Evolutionary conservation across 306 rosid genomes (phyloP).

Genomic region (Lathyrus oleraceus): DNA sequence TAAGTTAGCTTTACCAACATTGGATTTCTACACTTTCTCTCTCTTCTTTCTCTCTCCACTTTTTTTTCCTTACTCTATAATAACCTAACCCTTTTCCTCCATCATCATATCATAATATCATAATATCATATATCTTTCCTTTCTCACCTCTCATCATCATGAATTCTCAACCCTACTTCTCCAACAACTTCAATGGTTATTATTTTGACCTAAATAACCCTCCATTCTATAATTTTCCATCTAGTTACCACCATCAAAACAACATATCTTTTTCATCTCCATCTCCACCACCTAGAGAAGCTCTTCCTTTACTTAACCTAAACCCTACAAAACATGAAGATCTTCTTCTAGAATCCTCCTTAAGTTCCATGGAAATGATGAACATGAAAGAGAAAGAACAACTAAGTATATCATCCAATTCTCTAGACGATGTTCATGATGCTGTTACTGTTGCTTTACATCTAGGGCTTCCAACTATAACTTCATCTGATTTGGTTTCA

Average conservation of each 20-base stretch:
- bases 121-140: not conserved
- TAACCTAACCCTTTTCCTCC: constrained; percentile 49
- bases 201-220: constrained; percentile 56
- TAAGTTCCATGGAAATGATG: constrained; percentile 37
- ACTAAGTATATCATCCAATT: constrained; percentile 27
- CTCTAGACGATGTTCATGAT: constrained; percentile 31
- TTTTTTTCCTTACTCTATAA: constrained; percentile 32
- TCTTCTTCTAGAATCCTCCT: constrained; percentile 40
- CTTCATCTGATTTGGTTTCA: constrained; percentile 54
- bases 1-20: constrained; percentile 52
- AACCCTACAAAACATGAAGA: constrained; percentile 51
- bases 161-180: constrained; percentile 57
- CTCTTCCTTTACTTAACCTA: constrained; percentile 71
- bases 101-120: constrained; percentile 14
- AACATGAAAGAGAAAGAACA: constrained; percentile 33
- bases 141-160: constrained; percentile 45
- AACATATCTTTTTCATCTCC: constrained; percentile 38
- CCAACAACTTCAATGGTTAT: constrained; percentile 50
- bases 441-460: constrained; percentile 76
- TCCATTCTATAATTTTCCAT: constrained; percentile 40
- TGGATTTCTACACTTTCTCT: constrained; percentile 50
- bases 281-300: constrained; percentile 59
- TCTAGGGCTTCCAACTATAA: constrained; percentile 73
- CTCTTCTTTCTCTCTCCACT: constrained; percentile 40
- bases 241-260: constrained; percentile 26